Base-by-base conservation (phyloP, 1,139 yeast genomes). In the Pichia sp. region DNA sequence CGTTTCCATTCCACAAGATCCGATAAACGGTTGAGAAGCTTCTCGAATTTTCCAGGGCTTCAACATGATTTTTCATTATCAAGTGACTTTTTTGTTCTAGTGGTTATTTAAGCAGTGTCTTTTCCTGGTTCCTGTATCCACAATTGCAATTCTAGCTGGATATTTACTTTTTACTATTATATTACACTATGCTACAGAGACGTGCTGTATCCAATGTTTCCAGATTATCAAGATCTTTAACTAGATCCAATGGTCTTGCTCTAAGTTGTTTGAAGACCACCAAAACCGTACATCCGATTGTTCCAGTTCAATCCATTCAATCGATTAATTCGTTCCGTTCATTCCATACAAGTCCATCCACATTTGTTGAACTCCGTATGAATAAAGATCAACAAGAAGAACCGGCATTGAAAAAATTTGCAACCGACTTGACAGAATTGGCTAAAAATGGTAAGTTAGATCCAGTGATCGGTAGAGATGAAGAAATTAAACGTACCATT, bases 401-500 rank as follows among this genome's bases (percentile, higher is more conserved):
- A 55, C 87, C 96, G 0, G 96, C 97, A 0, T 71, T 93, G 57
- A 91, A 90, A 62, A 84, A 85, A 63, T 89, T 72, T 64, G 98
- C 97, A n/a, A 79, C 87, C 0, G 93, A 93, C 67, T 72, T 93
- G 58, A 93, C 98, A 1, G 82, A 84, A 56, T 68, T 91, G 58
- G 99, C 99, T 1, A 76, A 78, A 59, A 88, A 87, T 56, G 98
- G 99, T 45, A 90, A 90, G 64, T 74, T 93, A 42, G 99, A 93
- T 65, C 98, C 99, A 0, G 98, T 93, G 31, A 93, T 93, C 63
- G 99, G 99, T 3, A 76, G 99, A 58, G 98, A 93, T 63, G 96
- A 90, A 59, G 99, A 93, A 65, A 93, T 93, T 54, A 78, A 93
- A 54, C 75, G 99, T 53, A 91, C 98, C 0, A 84, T 93, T 51